These are phyloP conservation scores for Hura crepitans DNA, from an alignment of 441 rosid species.

Conservation along the genomic window DNA sequence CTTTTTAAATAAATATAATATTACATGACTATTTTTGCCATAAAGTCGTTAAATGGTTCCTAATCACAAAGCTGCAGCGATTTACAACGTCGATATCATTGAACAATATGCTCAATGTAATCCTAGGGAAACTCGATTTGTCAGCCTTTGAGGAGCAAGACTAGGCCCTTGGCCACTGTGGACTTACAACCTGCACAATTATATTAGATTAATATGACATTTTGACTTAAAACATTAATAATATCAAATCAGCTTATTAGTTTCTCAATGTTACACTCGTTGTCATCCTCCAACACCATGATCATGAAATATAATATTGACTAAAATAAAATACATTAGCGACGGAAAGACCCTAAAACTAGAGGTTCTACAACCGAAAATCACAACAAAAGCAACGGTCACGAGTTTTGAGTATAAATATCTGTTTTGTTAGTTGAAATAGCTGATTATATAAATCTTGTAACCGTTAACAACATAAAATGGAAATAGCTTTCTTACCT, in stretches of 20 bases:
- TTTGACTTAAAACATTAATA: too few species aligned
- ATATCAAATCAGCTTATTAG: not conserved
- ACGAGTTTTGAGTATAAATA: not conserved
- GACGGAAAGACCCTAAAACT: not conserved
- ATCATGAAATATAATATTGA: not conserved
- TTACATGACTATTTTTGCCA: not conserved
- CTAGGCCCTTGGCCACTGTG: slow-evolving; percentile 81
- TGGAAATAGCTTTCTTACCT: slow-evolving; percentile 40
- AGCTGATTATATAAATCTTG: not conserved
- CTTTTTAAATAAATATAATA: not conserved
- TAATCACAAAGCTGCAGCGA: not conserved
- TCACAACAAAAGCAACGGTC: not conserved
- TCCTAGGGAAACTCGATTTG: not conserved
- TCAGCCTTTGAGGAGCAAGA: not conserved
- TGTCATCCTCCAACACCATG: not conserved
- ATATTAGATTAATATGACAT: not conserved
- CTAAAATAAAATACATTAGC: not conserved
- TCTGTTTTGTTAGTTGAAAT: not conserved
- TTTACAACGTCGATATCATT: not conserved
- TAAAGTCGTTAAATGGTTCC: not conserved
- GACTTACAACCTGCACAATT: slow-evolving; percentile 74
- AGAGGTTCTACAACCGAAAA: not conserved
- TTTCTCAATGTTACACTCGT: too few species aligned
- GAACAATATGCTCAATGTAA: slow-evolving; percentile 1
- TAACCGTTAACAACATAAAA: not conserved